Percentiles rank a stretch among this genome's conserved stretches.
phyloP scores from a whole-genome alignment of 2,329 filamentous ascomycete species.

The Penicillium sp. region DNA sequence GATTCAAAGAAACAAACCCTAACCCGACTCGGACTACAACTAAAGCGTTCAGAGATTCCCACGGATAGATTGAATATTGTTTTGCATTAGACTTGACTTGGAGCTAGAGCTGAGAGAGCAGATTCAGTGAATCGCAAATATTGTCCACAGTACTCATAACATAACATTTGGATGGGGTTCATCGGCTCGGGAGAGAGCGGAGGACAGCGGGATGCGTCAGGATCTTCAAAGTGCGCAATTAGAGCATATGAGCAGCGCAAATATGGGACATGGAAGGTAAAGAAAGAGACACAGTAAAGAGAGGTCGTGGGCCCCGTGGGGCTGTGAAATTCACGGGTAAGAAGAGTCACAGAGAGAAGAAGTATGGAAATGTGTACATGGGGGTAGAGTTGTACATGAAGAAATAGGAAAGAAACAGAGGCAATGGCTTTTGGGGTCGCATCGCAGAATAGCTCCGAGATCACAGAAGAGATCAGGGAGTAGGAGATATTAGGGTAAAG shows the following conservation, averaged over 20 bases:
- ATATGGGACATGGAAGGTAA: conserved; percentile 24
- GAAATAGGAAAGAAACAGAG: conserved; percentile 10
- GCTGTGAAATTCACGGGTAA: conserved; percentile 13
- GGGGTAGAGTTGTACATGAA: conserved; percentile 17
- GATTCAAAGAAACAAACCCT: too few relatives aligned
- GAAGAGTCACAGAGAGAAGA: conserved; percentile 10
- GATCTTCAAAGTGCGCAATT: conserved; percentile 24
- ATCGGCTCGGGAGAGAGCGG: background rate
- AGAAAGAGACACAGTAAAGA: conserved; percentile 11
- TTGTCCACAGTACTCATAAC: background rate
- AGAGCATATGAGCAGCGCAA: conserved; percentile 25
- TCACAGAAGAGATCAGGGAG: background rate
- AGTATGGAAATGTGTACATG: conserved; percentile 20
- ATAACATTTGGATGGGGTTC: background rate
- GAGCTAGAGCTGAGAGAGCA: background rate
- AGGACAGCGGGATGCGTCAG: background rate
- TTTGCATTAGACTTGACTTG: too few relatives aligned
- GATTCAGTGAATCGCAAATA: background rate
- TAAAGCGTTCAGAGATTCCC: too few relatives aligned
- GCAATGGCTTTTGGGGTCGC: conserved; percentile 18
- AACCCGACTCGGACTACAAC: too few relatives aligned
- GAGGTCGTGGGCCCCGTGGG: conserved; percentile 11
- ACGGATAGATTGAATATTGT: too few relatives aligned
- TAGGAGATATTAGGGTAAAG: conserved; percentile 8
- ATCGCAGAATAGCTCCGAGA: conserved; percentile 8